phyloP scores from a whole-genome alignment of 805 yeast species.

The Suhomyces canberraensis region DNA sequence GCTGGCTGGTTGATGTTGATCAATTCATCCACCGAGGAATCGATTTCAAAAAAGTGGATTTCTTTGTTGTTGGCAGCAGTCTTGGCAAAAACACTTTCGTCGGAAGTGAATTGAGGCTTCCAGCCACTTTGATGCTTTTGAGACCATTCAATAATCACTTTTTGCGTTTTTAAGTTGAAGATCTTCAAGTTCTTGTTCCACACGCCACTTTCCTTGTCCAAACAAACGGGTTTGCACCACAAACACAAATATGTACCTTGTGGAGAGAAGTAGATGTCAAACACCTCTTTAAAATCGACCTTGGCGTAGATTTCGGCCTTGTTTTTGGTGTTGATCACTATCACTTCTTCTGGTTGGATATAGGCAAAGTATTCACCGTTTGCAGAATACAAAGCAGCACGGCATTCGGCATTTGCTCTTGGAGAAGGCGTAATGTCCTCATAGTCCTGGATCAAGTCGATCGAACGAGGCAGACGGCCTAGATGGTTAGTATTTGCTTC shows the following conservation, averaged over 20 bases:
- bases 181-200: conserved; percentile 78
- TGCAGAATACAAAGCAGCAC: conserved; percentile 64
- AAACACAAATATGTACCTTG: conserved; percentile 75
- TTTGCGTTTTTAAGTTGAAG: conserved; percentile 53
- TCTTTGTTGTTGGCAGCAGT: conserved; percentile 51
- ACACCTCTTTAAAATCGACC: conserved; percentile 61
- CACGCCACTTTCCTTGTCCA: conserved; percentile 64
- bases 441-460: conserved; percentile 29
- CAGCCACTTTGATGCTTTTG: conserved; percentile 86
- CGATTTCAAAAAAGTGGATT: conserved; percentile 63
- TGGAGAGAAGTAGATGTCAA: conserved; percentile 87
- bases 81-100: conserved; percentile 70
- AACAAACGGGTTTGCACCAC: conserved; percentile 82
- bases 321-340: conserved; percentile 55
- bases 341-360: conserved; percentile 61
- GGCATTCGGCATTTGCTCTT: conserved; percentile 47
- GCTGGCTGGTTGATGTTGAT: conserved; percentile 48
- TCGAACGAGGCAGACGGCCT: conserved; percentile 29
- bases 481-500: too few relatives aligned
- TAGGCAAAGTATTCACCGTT: conserved; percentile 69
- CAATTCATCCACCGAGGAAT: conserved; percentile 19
- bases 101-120: conserved; percentile 86
- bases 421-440: conserved; percentile 34
- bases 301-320: conserved; percentile 40
- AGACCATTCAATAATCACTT: conserved; percentile 58